Conservation (phyloP, 257 asterid species). For the Primulina tabacum region DNA sequence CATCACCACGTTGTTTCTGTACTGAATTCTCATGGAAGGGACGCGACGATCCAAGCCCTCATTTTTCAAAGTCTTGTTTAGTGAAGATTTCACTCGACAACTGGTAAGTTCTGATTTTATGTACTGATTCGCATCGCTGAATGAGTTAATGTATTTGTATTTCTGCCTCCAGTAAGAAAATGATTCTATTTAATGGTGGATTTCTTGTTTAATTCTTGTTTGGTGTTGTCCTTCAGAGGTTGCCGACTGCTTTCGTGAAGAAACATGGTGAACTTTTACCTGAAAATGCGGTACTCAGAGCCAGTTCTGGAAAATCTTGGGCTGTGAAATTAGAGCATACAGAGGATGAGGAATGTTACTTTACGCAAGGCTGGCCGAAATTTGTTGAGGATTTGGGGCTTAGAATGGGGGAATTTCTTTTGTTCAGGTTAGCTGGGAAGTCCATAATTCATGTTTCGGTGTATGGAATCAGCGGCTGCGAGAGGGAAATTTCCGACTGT, state of each 20-base stretch:
- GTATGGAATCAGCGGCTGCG: slow-evolving; percentile 2
- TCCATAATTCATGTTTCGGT: slow-evolving; percentile 21
- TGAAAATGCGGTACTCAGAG: slow-evolving; percentile 14
- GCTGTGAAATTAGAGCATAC: slow-evolving; percentile 22
- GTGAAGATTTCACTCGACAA: slow-evolving; percentile 4
- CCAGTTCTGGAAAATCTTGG: slow-evolving; percentile 26
- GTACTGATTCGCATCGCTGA: too few species aligned
- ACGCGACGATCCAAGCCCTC: neutral
- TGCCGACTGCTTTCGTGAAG: slow-evolving; percentile 26
- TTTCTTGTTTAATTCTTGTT: too few species aligned
- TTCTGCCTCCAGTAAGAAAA: too few species aligned
- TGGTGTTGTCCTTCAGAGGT: neutral
- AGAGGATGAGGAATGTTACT: slow-evolving; percentile 6
- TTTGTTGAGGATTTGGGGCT: slow-evolving; percentile 28
- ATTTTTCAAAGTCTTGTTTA: slow-evolving; percentile 19
- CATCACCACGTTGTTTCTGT: too few species aligned
- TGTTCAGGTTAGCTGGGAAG: slow-evolving; percentile 22
- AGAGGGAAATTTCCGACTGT: neutral
- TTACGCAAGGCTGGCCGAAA: slow-evolving; percentile 31
- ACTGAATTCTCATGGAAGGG: too few species aligned
- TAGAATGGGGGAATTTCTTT: slow-evolving; percentile 21
- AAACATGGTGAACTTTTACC: slow-evolving; percentile 14
- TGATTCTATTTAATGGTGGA: too few species aligned
- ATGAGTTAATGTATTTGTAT: too few species aligned
- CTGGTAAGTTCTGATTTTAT: neutral